phyloP scores from a whole-genome alignment of 2,329 filamentous ascomycete species.

The Aspergillus sclerotialis region DNA sequence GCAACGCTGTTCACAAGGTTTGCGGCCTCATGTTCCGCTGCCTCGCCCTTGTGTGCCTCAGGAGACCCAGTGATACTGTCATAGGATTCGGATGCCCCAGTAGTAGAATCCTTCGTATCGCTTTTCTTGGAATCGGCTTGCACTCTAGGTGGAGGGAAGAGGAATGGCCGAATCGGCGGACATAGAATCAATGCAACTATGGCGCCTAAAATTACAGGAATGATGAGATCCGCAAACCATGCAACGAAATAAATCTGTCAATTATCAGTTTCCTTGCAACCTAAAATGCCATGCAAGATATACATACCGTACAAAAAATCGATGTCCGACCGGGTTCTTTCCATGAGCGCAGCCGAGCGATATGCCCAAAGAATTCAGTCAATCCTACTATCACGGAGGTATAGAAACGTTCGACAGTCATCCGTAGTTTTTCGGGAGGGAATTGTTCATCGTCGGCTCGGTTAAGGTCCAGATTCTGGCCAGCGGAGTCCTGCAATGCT shows the following conservation, averaged over 20 bases:
- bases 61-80: constrained; percentile 73
- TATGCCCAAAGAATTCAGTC: constrained; percentile 63
- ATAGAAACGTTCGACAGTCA: constrained; percentile 72
- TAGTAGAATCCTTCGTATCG: too few species aligned
- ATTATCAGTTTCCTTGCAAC: not conserved
- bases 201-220: constrained; percentile 53
- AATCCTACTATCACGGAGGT: constrained; percentile 68
- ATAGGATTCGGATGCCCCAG: too few species aligned
- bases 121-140: too few species aligned
- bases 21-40: constrained; percentile 73
- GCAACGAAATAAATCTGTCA: constrained; percentile 51
- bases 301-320: constrained; percentile 53
- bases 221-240: constrained; percentile 66
- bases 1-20: constrained; percentile 73
- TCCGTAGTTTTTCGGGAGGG: constrained; percentile 72
- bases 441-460: constrained; percentile 78
- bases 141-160: too few species aligned
- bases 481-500: constrained; percentile 51
- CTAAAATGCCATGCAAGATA: not conserved
- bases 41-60: constrained; percentile 74
- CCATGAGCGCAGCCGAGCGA: constrained; percentile 73
- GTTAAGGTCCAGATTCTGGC: constrained; percentile 70
- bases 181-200: too few species aligned
- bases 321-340: constrained; percentile 62
- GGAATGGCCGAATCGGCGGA: too few species aligned